A percentile compares a stretch with the other conserved stretches of the same genome.
Evolutionary conservation across 192 early-diverging fungal species (phyloP).

Genomic region (Chytriomyces sp.): DNA sequence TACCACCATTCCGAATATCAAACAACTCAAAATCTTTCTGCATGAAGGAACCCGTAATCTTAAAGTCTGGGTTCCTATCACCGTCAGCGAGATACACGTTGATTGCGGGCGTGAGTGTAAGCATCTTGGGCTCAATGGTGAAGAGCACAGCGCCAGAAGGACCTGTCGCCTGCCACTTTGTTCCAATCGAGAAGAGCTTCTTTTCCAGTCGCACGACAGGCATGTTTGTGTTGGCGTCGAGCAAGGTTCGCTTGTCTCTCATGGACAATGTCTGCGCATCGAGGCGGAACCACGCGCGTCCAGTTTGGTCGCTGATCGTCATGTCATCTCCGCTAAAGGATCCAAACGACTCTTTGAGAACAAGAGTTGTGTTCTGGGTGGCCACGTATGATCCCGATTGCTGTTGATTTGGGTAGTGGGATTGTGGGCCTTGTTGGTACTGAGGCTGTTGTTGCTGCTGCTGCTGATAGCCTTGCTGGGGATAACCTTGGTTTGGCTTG

Average conservation of each 20-base stretch:
- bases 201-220: slow-evolving; percentile 13
- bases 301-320: slow-evolving; percentile 8
- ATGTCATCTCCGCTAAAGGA: slow-evolving; percentile 23
- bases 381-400: background rate
- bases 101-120: slow-evolving; percentile 9
- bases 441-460: background rate
- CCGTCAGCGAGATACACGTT: slow-evolving; percentile 19
- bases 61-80: slow-evolving; percentile 27
- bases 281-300: slow-evolving; percentile 14
- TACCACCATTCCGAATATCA: slow-evolving; percentile 16
- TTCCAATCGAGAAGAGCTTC: background rate
- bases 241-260: slow-evolving; percentile 21
- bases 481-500: background rate
- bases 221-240: slow-evolving; percentile 14
- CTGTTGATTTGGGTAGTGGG: background rate
- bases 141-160: slow-evolving; percentile 13
- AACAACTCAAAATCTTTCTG: slow-evolving; percentile 8
- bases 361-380: slow-evolving; percentile 13
- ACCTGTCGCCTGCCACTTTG: slow-evolving; percentile 17
- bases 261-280: slow-evolving; percentile 25
- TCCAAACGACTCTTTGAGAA: slow-evolving; percentile 11
- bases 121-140: slow-evolving; percentile 21
- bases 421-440: background rate
- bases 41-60: slow-evolving; percentile 14
- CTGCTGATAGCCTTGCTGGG: background rate